Conservation (phyloP, 2,329 filamentous ascomycete genomes). For the Alternaria brassicicola region DNA sequence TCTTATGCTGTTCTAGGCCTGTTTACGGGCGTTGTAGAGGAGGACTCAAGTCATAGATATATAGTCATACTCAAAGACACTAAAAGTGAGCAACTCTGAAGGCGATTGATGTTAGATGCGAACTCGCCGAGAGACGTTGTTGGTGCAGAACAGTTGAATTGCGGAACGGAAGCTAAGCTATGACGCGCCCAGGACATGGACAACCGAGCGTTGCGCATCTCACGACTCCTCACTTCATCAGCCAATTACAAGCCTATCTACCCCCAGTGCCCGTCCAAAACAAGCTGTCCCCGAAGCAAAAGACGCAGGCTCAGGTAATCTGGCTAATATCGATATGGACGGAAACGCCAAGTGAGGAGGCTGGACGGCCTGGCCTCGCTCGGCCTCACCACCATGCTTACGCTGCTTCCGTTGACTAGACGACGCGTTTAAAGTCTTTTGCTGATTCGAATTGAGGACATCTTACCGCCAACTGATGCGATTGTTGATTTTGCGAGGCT, state of each 20-base stretch:
- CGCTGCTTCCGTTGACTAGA: slow-evolving; percentile 1
- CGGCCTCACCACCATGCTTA: slow-evolving; percentile 2
- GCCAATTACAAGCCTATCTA: slow-evolving; percentile 39
- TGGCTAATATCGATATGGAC: slow-evolving; percentile 45
- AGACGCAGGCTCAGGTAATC: slow-evolving; percentile 39
- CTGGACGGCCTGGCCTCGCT: slow-evolving; percentile 23
- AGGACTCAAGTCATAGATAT: not conserved
- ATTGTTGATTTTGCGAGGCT: slow-evolving; percentile 16
- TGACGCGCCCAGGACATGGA: slow-evolving; percentile 15
- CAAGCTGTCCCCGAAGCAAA: slow-evolving; percentile 36
- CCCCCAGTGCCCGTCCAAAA: slow-evolving; percentile 30
- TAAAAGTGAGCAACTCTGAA: not conserved
- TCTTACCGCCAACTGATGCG: slow-evolving; percentile 10
- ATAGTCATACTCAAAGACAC: not conserved
- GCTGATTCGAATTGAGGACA: slow-evolving; percentile 6
- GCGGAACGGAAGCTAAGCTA: slow-evolving; percentile 26
- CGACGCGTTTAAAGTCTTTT: slow-evolving; percentile 2
- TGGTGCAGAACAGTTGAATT: slow-evolving; percentile 5
- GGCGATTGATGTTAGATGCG: not conserved
- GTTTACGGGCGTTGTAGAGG: not conserved
- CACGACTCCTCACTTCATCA: slow-evolving; percentile 30
- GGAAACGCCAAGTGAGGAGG: slow-evolving; percentile 39
- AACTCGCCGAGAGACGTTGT: not conserved
- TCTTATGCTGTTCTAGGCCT: not conserved
- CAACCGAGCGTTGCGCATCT: slow-evolving; percentile 26